Conservation (phyloP, 1,284 basidiomycete genomes). For the Amylostereum areolatum region DNA sequence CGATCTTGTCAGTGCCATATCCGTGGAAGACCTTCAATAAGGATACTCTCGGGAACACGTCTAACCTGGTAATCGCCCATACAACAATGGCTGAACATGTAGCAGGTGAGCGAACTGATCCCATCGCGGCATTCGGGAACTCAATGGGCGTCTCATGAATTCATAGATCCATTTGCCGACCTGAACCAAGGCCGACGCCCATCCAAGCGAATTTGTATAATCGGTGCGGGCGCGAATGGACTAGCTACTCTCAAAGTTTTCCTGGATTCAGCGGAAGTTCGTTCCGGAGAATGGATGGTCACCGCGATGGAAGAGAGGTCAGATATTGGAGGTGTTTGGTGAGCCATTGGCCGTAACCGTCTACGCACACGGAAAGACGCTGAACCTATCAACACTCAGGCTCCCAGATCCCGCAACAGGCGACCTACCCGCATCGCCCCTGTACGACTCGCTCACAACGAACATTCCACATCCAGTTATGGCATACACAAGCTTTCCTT, state of each 20-base stretch:
- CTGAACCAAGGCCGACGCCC: not conserved
- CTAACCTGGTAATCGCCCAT: not conserved
- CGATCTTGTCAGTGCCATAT: too few species aligned
- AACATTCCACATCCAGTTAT: constrained; percentile 75
- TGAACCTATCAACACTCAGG: constrained; percentile 28
- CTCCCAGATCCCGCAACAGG: constrained; percentile 43
- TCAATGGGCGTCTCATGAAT: not conserved
- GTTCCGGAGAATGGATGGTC: constrained; percentile 50
- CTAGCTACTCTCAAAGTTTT: constrained; percentile 61
- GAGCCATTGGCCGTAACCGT: not conserved
- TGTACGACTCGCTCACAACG: constrained; percentile 72
- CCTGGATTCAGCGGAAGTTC: constrained; percentile 49
- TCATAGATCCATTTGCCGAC: not conserved
- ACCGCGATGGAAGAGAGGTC: constrained; percentile 57
- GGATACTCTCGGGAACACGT: not conserved
- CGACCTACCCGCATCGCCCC: constrained; percentile 55
- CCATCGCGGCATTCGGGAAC: not conserved
- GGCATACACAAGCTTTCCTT: constrained; percentile 55
- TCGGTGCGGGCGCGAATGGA: constrained; percentile 66
- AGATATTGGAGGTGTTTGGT: constrained; percentile 72
- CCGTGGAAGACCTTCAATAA: not conserved
- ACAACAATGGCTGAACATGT: not conserved
- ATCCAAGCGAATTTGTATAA: constrained; percentile 46
- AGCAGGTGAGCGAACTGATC: not conserved
- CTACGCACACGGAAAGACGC: not conserved